Evolutionary conservation across 768 basidiomycete species (phyloP).

Genomic region (Lactarius hengduanensis): DNA sequence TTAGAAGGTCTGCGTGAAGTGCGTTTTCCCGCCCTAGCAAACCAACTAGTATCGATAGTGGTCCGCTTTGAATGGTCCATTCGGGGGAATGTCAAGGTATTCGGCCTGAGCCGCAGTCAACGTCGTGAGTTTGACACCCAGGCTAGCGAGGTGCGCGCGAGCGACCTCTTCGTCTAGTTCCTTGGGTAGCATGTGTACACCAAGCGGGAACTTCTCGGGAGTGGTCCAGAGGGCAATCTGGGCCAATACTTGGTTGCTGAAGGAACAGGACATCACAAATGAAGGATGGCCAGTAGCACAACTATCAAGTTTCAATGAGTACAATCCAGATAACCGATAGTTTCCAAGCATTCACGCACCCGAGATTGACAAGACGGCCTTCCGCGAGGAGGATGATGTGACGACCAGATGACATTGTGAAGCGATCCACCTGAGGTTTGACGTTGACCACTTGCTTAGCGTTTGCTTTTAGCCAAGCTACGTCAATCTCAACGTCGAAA

Average conservation of each 20-base stretch:
- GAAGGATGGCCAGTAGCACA: conserved; percentile 99
- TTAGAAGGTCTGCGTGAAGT: conserved; percentile 30
- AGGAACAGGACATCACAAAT: conserved; percentile 99
- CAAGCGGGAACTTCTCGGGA: conserved; percentile 88
- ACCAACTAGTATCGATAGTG: conserved; percentile 63
- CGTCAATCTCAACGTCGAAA: conserved; percentile 91
- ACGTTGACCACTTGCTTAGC: conserved; percentile 82
- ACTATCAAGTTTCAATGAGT: conserved; percentile 37
- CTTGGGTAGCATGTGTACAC: conserved; percentile 98
- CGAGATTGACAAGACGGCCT: conserved; percentile 98
- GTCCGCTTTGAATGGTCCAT: conserved; percentile 74
- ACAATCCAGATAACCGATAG: not conserved
- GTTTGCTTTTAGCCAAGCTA: conserved; percentile 96
- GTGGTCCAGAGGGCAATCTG: conserved; percentile 98
- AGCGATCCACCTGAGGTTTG: conserved; percentile 99
- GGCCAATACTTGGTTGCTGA: conserved; percentile 97
- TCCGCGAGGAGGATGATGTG: conserved; percentile 98
- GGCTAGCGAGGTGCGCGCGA: conserved; percentile 86
- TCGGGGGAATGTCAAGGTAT: conserved; percentile 88
- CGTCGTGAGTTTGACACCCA: conserved; percentile 91
- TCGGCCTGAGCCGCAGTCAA: conserved; percentile 70
- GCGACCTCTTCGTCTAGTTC: conserved; percentile 99
- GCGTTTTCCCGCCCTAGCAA: conserved; percentile 17
- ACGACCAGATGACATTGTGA: conserved; percentile 86
- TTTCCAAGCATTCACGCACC: conserved; percentile 45